Percentiles rank a stretch among this genome's conserved stretches.
Conservation (phyloP, 345 rosid genomes). For the Combretum micranthum region DNA sequence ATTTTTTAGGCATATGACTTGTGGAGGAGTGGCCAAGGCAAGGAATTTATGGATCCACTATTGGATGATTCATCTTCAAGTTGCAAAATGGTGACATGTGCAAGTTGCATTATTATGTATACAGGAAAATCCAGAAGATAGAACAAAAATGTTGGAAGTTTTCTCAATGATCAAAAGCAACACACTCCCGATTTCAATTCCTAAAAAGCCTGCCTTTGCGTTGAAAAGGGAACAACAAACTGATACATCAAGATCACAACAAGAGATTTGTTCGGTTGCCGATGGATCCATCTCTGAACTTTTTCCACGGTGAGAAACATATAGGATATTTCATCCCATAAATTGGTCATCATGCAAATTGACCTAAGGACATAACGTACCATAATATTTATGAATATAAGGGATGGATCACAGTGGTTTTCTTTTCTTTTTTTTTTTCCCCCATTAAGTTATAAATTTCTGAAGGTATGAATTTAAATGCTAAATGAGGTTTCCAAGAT, state of each 20-base stretch:
- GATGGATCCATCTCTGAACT: conserved; percentile 22
- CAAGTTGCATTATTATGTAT: conserved; percentile 30
- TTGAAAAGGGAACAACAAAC: background rate
- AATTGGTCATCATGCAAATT: no score
- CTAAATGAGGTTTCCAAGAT: no score
- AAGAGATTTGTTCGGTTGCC: conserved; percentile 16
- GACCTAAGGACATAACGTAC: no score
- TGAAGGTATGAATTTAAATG: no score
- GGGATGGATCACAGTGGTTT: no score
- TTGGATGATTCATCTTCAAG: conserved; percentile 21
- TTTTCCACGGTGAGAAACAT: conserved; percentile 20
- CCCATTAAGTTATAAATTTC: no score
- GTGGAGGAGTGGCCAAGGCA: conserved; percentile 16
- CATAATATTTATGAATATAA: no score
- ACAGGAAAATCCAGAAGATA: conserved; percentile 18
- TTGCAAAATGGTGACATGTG: conserved; percentile 21
- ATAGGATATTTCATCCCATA: background rate
- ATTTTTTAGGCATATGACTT: conserved; percentile 20
- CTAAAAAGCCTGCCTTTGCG: conserved; percentile 32
- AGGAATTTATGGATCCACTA: conserved; percentile 20
- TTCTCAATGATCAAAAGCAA: conserved; percentile 16
- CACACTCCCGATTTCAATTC: background rate
- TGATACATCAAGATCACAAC: background rate
- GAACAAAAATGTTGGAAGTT: conserved; percentile 27
- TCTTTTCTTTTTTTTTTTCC: no score